Evolutionary conservation across 73 alveolate species (phyloP), one percentile per base, ranked within the genome.

Genomic region (Paramecium bursaria): DNA sequence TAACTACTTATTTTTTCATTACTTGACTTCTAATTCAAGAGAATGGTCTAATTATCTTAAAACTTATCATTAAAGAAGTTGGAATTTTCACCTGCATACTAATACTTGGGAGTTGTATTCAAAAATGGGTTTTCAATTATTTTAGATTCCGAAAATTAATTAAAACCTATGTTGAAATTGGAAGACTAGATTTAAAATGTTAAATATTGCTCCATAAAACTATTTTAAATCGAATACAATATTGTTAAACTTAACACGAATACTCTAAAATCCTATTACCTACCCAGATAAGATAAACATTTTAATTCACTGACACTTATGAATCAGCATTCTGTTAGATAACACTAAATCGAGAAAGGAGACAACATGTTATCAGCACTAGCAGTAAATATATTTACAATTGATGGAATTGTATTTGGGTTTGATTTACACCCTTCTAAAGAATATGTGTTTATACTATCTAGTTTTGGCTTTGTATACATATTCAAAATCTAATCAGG

Each of bases 391-490:
- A 57, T 57, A 29, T 57, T 23, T 57, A 57, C 76, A 57, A 30
- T 57, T 13, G 76, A 57, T 10, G 76, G 76, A 1, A 57, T 50
- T 11, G 33, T 57, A 57, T 57, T 27, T 57, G 76, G 76, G 33
- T 57, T 26, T 57, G 76, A 57, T 57, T 15, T 57, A 27, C 76
- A 57, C 13, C 76, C 76, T 13, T 57, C 76, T 10, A 57, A 57
- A 30, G 76, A 57, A 30, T 57, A 57, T 11, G 33, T 57, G 9
- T n/a, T 57, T 23, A 57, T 57, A 0, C 26, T 57, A 57, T 57
- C 76, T 5, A 57, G 15, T 57, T 57, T 30, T 29, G 76, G 76
- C 6, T 57, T 57, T 57, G 76, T 57, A 17, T 57, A 57, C 33
- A 57, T 57, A 9, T 57, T 10, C 14, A 57, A 26, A 15, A 10